Evolutionary conservation across 805 yeast species (phyloP), one percentile per base, ranked within the genome.

Genomic region (Myxozyma geophila): DNA sequence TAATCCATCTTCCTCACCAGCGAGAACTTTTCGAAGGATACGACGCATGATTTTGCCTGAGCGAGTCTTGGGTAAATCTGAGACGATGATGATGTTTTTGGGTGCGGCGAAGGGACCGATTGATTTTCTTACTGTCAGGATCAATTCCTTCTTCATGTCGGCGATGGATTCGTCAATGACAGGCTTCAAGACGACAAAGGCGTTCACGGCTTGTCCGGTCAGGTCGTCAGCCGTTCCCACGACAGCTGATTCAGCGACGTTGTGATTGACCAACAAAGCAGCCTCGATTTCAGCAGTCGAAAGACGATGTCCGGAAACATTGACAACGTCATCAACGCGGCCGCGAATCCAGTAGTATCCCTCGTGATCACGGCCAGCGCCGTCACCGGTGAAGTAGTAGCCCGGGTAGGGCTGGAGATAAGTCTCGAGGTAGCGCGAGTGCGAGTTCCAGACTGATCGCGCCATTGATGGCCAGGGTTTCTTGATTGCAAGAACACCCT

Each of bases 1-100:
- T 71, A 95, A 83, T 75, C 88, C 90, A 70, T 90, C 96, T 70
- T 88, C 96, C 81, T 93, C 98, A 70, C 93, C 92, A 58, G 95
- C 87, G 60, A 92, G 87, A 66, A 93, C 85, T 81, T 95, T 95
- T 80, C 99, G 88, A 78, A 95, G 83, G 67, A 95, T 89, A 82
- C 99, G 90, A 83, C 99, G 89, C 96, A 95, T 93, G 75, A 95
- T 93, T 83, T 95, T 95, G 72, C 99, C 99, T 10, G 97, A 91
- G 81, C 99, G 87, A 28, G 99, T 95, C 85, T 93, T 95, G 79
- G 99, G 99, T 77, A 95, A 85, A 75, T 95, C 98, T 65, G 86
- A 87, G 60, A 93, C 96, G 64, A 92, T 79, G 71, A 88, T 81
- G 63, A 92, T 87, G 63, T 87, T 81, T 78, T 92, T 92, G 74